Conservation (phyloP, 352 stramenopile genomes). For the Globisporangium ultimum region DNA sequence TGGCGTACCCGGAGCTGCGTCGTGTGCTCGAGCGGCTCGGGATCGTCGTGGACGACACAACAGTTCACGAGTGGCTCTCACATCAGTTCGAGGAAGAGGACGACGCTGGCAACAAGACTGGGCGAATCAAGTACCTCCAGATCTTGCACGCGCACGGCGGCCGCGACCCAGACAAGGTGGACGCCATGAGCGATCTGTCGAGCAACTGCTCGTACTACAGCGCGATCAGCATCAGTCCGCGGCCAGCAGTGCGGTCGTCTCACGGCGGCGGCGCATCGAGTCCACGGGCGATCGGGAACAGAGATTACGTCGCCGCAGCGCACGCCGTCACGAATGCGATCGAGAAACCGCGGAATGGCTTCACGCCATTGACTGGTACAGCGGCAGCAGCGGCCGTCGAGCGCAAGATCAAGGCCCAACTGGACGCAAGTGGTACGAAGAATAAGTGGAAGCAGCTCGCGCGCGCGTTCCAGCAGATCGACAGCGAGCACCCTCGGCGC, state of each 20-base stretch:
- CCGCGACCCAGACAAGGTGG: constrained; percentile 59
- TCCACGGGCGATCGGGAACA: constrained; percentile 21
- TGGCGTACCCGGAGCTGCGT: constrained; percentile 57
- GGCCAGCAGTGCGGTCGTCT: constrained; percentile 25
- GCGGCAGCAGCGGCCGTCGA: constrained; percentile 27
- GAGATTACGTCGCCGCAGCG: constrained; percentile 36
- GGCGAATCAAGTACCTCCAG: constrained; percentile 60
- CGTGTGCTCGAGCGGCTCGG: constrained; percentile 57
- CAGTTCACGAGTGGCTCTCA: constrained; percentile 32
- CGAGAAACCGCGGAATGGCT: constrained; percentile 22
- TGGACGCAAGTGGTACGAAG: constrained; percentile 38
- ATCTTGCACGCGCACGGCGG: constrained; percentile 59
- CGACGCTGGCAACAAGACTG: constrained; percentile 29
- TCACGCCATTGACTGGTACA: background rate
- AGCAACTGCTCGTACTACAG: constrained; percentile 82
- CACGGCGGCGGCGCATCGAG: constrained; percentile 14
- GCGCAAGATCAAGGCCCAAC: constrained; percentile 55
- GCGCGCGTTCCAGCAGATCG: constrained; percentile 57
- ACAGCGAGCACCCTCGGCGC: constrained; percentile 35
- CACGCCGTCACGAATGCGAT: constrained; percentile 49
- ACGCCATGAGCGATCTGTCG: constrained; percentile 61
- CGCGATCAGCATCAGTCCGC: constrained; percentile 62
- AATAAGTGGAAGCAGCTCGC: constrained; percentile 56
- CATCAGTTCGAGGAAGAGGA: constrained; percentile 56
- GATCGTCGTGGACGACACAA: constrained; percentile 37